phyloP scores from a whole-genome alignment of 2,329 filamentous ascomycete genomes.

The Xylariales sp. region DNA sequence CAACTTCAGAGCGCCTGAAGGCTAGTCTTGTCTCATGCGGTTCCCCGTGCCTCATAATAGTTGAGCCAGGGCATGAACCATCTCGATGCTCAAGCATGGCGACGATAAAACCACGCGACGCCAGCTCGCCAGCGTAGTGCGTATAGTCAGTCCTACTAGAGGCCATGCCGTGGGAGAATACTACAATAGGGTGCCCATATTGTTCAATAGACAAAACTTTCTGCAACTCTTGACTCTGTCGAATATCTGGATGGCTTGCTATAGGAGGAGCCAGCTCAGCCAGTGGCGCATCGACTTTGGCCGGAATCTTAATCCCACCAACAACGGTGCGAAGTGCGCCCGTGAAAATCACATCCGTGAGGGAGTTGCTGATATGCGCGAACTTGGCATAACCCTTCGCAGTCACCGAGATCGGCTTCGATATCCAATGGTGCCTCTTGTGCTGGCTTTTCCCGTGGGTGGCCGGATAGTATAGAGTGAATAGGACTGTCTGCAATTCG shows the following conservation, averaged over 20 bases:
- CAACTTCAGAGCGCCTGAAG: constrained; percentile 54
- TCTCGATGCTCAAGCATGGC: constrained; percentile 65
- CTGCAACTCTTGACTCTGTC: constrained; percentile 39
- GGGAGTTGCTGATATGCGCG: constrained; percentile 57
- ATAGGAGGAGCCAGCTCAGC: constrained; percentile 39
- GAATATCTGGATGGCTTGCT: constrained; percentile 41
- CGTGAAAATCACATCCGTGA: constrained; percentile 58
- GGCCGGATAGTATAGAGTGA: constrained; percentile 63
- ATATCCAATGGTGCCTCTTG: constrained; percentile 58
- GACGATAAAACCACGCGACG: constrained; percentile 61
- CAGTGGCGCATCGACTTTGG: constrained; percentile 59
- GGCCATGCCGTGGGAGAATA: constrained; percentile 66
- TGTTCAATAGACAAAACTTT: constrained; percentile 41
- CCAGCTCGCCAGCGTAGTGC: constrained; percentile 62
- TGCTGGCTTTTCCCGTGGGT: constrained; percentile 42
- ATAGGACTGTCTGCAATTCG: constrained; percentile 59
- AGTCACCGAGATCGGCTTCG: constrained; percentile 57
- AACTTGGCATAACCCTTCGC: constrained; percentile 61
- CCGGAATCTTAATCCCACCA: constrained; percentile 60
- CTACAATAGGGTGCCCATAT: constrained; percentile 56
- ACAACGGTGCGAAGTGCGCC: constrained; percentile 56
- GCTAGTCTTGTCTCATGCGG: constrained; percentile 50
- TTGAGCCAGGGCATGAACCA: constrained; percentile 60
- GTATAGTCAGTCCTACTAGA: constrained; percentile 64
- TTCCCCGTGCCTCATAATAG: constrained; percentile 51